Evolutionary conservation across 164 flowering plant species (phyloP), one percentile per base, ranked within the genome.

Genomic region (Umbellularia californica): DNA sequence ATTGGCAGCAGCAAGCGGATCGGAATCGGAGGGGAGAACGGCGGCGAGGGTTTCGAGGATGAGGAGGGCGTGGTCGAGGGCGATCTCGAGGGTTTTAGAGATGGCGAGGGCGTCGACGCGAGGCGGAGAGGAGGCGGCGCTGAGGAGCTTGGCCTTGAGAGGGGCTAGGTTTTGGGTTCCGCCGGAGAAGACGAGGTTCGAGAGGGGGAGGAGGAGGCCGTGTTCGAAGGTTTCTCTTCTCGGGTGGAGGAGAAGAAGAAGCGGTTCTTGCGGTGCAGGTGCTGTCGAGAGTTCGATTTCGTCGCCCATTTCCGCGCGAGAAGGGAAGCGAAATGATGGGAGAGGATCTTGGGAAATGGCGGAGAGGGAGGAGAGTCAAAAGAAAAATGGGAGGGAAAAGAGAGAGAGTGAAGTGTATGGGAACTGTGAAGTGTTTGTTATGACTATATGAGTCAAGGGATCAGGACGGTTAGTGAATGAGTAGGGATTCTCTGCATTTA

Each of bases 151-250:
- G 13, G 78, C 82, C 71, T 85, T 87, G 81, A 93, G 81, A 14
- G 88, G 84, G 5, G 82, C 78, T 65, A 95, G 90, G 78, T 86
- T 90, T 87, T 75, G 84, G 80, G 50, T 84, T 74, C 86, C 90
- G 73, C 93, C 97, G 74, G 94, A 71, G 88, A 93, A 93, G 69
- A 95, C 84, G 80, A 93, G 93, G 71, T 93, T 93, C 27, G 90
- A 87, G 79, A 95, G 89, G 2, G 96, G 98, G 68, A 93, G 82
- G 68, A 93, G 82, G 58, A 95, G 97, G 23, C 98, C 99, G 71
- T 92, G 85, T 81, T 95, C 98, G 90, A 95, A 95, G 11, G 96
- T 90, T 84, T 90, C 99, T 24, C 95, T 83, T 58, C 95, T 69
- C 0, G 89, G 81, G 66, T 83, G 91, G 73, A 89, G 77, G 47